A percentile compares a stretch with the other conserved stretches of the same genome.
These are phyloP conservation scores for Fistulifera solaris DNA, from an alignment of 108 stramenopile species.

Conservation along the genomic window DNA sequence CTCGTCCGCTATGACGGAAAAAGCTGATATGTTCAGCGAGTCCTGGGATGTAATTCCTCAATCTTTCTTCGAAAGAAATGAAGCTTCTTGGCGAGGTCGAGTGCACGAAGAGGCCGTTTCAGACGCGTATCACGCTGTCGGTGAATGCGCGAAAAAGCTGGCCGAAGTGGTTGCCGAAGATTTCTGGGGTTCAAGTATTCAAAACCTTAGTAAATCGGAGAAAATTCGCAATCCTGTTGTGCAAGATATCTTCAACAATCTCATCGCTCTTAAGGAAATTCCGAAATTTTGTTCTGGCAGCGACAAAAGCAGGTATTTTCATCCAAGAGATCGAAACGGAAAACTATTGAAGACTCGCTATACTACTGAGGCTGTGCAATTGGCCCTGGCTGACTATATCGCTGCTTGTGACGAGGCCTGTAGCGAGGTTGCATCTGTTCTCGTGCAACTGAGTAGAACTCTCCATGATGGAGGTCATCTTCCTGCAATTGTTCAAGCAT, in stretches of 20 bases:
- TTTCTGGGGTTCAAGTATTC: constrained; percentile 46
- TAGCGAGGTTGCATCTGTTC: constrained; percentile 33
- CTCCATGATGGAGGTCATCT: constrained; percentile 62
- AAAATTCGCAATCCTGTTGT: constrained; percentile 27
- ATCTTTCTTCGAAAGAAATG: constrained; percentile 67
- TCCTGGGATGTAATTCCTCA: constrained; percentile 36
- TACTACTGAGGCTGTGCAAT: constrained; percentile 74
- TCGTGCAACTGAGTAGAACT: constrained; percentile 37
- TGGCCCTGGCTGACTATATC: constrained; percentile 64
- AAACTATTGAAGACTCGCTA: constrained; percentile 69
- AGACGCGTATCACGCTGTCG: constrained; percentile 36
- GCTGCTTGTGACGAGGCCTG: constrained; percentile 46
- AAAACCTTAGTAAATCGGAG: constrained; percentile 13
- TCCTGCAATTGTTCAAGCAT: constrained; percentile 60
- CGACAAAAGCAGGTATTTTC: constrained; percentile 38
- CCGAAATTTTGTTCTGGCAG: constrained; percentile 28
- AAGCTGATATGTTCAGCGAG: constrained; percentile 20
- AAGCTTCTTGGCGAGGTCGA: constrained; percentile 61
- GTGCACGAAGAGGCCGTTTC: constrained; percentile 34
- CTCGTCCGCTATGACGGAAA: not conserved
- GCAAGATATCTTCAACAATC: constrained; percentile 83
- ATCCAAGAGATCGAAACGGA: constrained; percentile 80
- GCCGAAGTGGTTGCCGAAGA: constrained; percentile 46
- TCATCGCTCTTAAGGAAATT: constrained; percentile 60
- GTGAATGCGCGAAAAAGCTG: constrained; percentile 31